Evolutionary conservation across 768 basidiomycete genomes (phyloP).

Genomic region (Lentinus brumalis): DNA sequence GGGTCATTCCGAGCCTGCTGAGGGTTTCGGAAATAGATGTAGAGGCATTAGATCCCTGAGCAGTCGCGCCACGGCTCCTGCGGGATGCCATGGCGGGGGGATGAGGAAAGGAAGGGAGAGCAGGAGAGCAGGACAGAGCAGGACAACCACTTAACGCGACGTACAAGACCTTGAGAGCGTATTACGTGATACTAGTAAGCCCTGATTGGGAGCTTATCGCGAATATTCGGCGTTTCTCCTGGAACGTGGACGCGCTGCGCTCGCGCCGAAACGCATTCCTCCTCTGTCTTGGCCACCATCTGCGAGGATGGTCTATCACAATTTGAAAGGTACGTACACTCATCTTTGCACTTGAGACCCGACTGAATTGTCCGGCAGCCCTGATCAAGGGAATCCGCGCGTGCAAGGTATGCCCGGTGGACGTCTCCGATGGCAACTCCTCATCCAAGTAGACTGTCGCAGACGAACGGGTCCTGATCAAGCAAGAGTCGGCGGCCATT

Average conservation of each 20-base stretch:
- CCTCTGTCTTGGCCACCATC: constrained; percentile 11
- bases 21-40: constrained; percentile 9
- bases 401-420: constrained; percentile 67
- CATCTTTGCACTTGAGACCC: not conserved
- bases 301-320: constrained; percentile 72
- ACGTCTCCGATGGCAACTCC: constrained; percentile 3
- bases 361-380: constrained; percentile 50
- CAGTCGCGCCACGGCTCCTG: not conserved
- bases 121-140: not conserved
- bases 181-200: constrained; percentile 1
- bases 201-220: not conserved
- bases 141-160: not conserved
- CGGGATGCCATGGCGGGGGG: constrained; percentile 14
- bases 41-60: not conserved
- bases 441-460: constrained; percentile 77
- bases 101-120: not conserved
- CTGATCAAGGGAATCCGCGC: constrained; percentile 97
- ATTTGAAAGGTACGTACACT: constrained; percentile 75
- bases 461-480: constrained; percentile 95
- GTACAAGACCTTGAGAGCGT: not conserved
- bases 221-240: not conserved
- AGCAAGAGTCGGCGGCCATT: constrained; percentile 96
- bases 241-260: too few relatives aligned
- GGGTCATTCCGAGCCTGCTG: constrained; percentile 15
- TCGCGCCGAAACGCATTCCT: constrained; percentile 2